These are phyloP conservation scores for Erysimum cheiranthoides DNA, from an alignment of 345 rosid genomes.

Conservation along the genomic window DNA sequence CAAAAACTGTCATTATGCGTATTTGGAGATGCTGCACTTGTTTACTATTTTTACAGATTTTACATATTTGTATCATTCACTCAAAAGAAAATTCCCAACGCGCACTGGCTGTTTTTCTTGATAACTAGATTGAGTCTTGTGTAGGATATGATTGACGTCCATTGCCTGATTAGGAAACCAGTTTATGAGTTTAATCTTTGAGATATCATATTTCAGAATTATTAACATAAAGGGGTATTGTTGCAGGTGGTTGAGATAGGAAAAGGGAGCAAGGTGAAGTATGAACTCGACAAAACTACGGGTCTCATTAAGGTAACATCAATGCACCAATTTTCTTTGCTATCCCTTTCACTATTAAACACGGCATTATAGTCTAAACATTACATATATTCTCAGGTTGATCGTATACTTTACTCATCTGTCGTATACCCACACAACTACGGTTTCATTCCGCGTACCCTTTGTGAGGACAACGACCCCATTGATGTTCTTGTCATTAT, in stretches of 20 bases:
- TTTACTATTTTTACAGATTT: neutral
- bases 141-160: slow-evolving; percentile 13
- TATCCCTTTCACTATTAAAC: neutral
- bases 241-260: slow-evolving; percentile 91
- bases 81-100: neutral
- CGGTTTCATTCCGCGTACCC: slow-evolving; percentile 97
- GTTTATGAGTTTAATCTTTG: slow-evolving; percentile 11
- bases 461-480: slow-evolving; percentile 97
- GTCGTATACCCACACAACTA: slow-evolving; percentile 99
- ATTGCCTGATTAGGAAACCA: slow-evolving; percentile 21
- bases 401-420: slow-evolving; percentile 90
- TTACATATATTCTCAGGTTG: slow-evolving; percentile 62
- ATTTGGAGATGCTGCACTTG: slow-evolving; percentile 3
- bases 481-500: slow-evolving; percentile 94
- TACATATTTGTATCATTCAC: neutral
- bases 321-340: slow-evolving; percentile 4
- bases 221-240: neutral
- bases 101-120: neutral
- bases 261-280: slow-evolving; percentile 98
- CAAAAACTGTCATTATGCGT: neutral
- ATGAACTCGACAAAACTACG: slow-evolving; percentile 94
- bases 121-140: neutral
- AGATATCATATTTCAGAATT: neutral
- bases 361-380: neutral
- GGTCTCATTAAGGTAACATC: slow-evolving; percentile 86